Conservation (phyloP, 176 grass and related monocot genomes). For the Puya raimondii region DNA sequence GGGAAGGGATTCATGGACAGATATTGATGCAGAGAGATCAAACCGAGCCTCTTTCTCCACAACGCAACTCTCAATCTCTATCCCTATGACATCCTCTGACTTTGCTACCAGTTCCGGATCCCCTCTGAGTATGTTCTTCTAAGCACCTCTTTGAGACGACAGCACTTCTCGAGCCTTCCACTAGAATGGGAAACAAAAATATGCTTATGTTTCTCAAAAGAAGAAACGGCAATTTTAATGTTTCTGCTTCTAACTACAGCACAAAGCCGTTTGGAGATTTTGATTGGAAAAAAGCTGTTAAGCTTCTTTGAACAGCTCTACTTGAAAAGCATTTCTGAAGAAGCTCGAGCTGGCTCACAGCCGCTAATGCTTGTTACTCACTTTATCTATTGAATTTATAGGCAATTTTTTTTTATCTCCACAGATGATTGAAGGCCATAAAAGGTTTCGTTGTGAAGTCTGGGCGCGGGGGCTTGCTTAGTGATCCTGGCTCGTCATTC, state of each 20-base stretch:
- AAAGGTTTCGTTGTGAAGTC: not conserved
- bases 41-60: conserved; percentile 43
- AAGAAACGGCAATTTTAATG: too few relatives aligned
- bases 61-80: conserved; percentile 85
- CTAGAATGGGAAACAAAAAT: too few relatives aligned
- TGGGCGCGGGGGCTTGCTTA: not conserved
- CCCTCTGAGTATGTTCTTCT: conserved; percentile 30
- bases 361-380: not conserved
- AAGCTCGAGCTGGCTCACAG: too few relatives aligned
- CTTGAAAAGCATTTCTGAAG: too few relatives aligned
- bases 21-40: conserved; percentile 38
- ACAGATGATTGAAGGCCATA: conserved; percentile 35
- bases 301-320: too few relatives aligned
- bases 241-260: too few relatives aligned
- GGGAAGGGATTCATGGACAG: conserved; percentile 52
- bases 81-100: conserved; percentile 56
- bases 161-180: too few relatives aligned
- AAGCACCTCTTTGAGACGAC: too few relatives aligned
- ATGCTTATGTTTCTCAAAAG: too few relatives aligned
- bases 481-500: not conserved
- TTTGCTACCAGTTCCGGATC: conserved; percentile 63
- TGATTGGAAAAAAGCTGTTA: too few relatives aligned
- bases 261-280: too few relatives aligned
- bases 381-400: not conserved
- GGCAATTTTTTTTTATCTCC: not conserved